Evolutionary conservation across 768 basidiomycete species (phyloP), one percentile per base, ranked within the genome.

Genomic region (Xerocomellus dryophilus): DNA sequence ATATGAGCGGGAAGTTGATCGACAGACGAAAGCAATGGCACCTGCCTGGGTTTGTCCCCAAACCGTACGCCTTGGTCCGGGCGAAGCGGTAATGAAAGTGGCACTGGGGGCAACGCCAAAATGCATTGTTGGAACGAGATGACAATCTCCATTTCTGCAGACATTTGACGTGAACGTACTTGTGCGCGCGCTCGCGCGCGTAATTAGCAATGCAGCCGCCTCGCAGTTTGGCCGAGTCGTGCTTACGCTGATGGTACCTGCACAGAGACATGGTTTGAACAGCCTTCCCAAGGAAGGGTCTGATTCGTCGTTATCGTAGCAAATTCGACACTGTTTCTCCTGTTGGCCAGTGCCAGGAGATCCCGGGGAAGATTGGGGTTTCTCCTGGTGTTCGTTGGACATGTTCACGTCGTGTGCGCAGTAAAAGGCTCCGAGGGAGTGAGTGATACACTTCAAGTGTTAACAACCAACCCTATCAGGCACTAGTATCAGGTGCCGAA

Each of bases 91-190:
- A 92, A 54, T 76, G 78, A 65, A 90, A 93, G 47, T 77, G 81
- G 61, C 90, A 93, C 69, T 91, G 88, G 2, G 86, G 86, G 62
- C 90, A 93, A 12, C 80, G 74, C 73, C 86, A 91, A 75, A 90
- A 93, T 10, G 87, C 83, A 56, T 77, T 81, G 38, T 77, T 69
- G n/a, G 82, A 82, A 27, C 73, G 57, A 17, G 89, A 84, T 0
- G 77, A 74, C 36, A 77, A 83, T 53, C 90, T 77, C 90, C 90
- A 93, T 49, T 73, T 77, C 57, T 89, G 83, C 6, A 92, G 77
- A 63, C 90, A 92, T 62, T 82, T 81, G 46, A 92, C 77, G 71
- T 93, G 90, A 32, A 92, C 90, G 66, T 84, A 83, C 89, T 90
- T 62, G 42, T 29, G 47, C 20, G 56, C 14, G 14, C 12, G 14